Conservation (phyloP, 2,329 filamentous ascomycete genomes). For the Aspergillus sp. region DNA sequence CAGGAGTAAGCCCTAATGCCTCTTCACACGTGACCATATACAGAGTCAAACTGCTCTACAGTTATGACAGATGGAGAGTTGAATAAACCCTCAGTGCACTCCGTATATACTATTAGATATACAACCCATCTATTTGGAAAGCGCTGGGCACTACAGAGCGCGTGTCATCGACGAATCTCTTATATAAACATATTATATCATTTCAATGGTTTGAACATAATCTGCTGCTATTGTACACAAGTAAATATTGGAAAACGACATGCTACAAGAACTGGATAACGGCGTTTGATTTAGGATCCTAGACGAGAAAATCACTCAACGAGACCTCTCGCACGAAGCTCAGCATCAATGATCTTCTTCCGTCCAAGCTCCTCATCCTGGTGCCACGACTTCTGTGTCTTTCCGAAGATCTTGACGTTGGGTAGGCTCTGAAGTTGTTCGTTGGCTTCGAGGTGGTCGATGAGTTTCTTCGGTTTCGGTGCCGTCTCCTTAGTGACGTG, state of each 20-base stretch:
- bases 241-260: slow-evolving; percentile 12
- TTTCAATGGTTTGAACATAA: slow-evolving; percentile 3
- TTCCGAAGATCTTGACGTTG: slow-evolving; percentile 69
- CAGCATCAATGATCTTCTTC: slow-evolving; percentile 76
- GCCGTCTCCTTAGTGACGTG: slow-evolving; percentile 43
- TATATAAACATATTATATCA: not conserved
- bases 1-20: not conserved
- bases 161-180: not conserved
- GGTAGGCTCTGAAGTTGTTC: slow-evolving; percentile 54
- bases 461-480: slow-evolving; percentile 57
- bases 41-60: not conserved
- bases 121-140: not conserved
- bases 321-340: slow-evolving; percentile 63
- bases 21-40: not conserved
- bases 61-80: no score
- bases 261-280: slow-evolving; percentile 22
- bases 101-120: not conserved
- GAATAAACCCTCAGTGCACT: no score
- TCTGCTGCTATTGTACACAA: slow-evolving; percentile 24
- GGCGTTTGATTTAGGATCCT: not conserved
- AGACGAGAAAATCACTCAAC: slow-evolving; percentile 42
- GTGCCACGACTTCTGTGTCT: slow-evolving; percentile 68
- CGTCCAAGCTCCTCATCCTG: slow-evolving; percentile 70
- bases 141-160: no score
- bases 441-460: slow-evolving; percentile 54